Percentiles rank a stretch among this genome's conserved stretches.
Conservation (phyloP, 768 basidiomycete species). For the Russula dissimulans region DNA sequence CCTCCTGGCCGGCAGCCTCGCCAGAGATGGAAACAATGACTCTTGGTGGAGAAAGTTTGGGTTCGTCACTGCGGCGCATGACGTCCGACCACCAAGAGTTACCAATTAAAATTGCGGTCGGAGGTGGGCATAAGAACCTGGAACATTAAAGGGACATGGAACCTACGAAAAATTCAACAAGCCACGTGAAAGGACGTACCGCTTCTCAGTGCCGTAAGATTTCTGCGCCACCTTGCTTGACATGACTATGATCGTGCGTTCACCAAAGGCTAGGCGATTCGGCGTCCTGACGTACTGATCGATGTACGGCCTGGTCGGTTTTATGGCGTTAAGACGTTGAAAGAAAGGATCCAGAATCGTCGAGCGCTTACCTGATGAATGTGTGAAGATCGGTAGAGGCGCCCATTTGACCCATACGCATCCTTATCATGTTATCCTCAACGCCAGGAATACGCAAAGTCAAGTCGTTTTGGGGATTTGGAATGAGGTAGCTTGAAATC, state of each 20-base stretch:
- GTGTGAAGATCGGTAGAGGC: slow-evolving; percentile 66
- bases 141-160: slow-evolving; percentile 10
- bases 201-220: slow-evolving; percentile 92
- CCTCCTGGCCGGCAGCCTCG: slow-evolving; percentile 78
- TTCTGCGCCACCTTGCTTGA: slow-evolving; percentile 98
- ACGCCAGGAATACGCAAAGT: slow-evolving; percentile 54
- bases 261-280: slow-evolving; percentile 84
- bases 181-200: slow-evolving; percentile 37
- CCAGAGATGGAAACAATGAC: slow-evolving; percentile 90
- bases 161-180: neutral
- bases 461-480: slow-evolving; percentile 46
- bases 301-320: slow-evolving; percentile 55
- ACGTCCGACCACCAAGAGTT: slow-evolving; percentile 92
- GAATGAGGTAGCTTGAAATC: slow-evolving; percentile 46
- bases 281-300: slow-evolving; percentile 78
- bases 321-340: slow-evolving; percentile 4
- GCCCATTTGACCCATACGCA: slow-evolving; percentile 47
- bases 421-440: slow-evolving; percentile 51
- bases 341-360: neutral
- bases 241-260: slow-evolving; percentile 92
- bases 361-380: slow-evolving; percentile 56
- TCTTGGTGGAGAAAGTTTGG: slow-evolving; percentile 65
- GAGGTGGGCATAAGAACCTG: slow-evolving; percentile 88
- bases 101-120: slow-evolving; percentile 89
- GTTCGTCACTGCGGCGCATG: slow-evolving; percentile 61